Base-by-base conservation (phyloP, 768 basidiomycete species). In the Tricholoma furcatifolium region DNA sequence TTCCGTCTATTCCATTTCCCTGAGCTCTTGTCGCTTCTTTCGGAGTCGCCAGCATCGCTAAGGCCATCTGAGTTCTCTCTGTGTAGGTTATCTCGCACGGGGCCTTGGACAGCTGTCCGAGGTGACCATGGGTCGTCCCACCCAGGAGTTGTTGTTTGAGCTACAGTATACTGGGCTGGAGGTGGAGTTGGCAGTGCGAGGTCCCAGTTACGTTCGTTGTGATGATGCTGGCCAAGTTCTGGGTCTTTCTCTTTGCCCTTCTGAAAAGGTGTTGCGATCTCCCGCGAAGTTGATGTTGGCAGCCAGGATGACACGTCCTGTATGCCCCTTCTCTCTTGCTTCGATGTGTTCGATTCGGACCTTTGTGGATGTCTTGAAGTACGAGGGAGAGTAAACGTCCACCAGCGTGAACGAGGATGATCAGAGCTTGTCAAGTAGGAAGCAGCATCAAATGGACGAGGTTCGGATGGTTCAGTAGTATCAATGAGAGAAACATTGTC, bases 71-170 rank as follows among this genome's bases (percentile, higher is more conserved):
- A 65, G 53, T 58, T 55, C 17, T 47, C 42, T 42, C 50, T 62
- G 10, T 69, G 63, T 41, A 60, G 58, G 43, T 63, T 57, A 43
- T 68, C 63, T 36, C 64, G 67, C 7, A 53, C 53, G 5, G 74
- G 75, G 39, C 75, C 74, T 57, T 73, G 73, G 9, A 71, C 72
- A 47, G 70, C 70, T 45, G 70, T 60, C 50, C 73, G 68, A 12
- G 82, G 72, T n/a, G 79, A 74, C 83, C 85, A 86, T 1, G 85
- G 85, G 12, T 79, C 75, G 52, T 87, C 83, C 83, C 85, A 85
- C 4, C 85, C 84, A 2, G 85, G 81, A 3, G 82, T 84, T 50
- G 67, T 67, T 48, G 70, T 78, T 47, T 85, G 82, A 7, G 82
- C 63, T n/a, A 79, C 59, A 12, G 84, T 83, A 54, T 78, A 79